These are phyloP conservation scores for Ziziphus jujuba DNA, from an alignment of 306 rosid genomes.

Conservation along the genomic window DNA sequence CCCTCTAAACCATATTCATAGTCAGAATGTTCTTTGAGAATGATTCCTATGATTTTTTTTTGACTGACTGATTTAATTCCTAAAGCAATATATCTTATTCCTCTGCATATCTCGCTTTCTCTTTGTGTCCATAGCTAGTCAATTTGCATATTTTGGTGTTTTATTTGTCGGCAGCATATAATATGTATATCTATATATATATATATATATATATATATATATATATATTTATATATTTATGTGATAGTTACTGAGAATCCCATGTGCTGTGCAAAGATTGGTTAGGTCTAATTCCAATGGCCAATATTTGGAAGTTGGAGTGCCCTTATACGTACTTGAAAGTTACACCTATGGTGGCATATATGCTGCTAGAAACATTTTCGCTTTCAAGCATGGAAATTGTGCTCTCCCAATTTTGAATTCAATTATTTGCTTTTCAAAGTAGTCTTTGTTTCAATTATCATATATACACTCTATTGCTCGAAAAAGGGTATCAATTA, in stretches of 20 bases:
- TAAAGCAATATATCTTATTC: background rate
- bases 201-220: too few species aligned
- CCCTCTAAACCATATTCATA: slow-evolving; percentile 2
- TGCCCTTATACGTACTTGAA: slow-evolving; percentile 11
- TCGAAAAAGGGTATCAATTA: too few species aligned
- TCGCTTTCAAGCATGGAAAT: slow-evolving; percentile 39
- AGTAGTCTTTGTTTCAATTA: too few species aligned
- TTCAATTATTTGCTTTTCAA: slow-evolving; percentile 14
- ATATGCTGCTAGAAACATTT: slow-evolving; percentile 18
- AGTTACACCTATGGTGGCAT: slow-evolving; percentile 33
- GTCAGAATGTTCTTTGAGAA: slow-evolving; percentile 22
- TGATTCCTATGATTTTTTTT: background rate
- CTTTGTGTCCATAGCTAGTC: background rate
- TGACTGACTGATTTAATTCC: background rate
- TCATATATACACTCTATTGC: too few species aligned
- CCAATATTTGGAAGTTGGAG: slow-evolving; percentile 20
- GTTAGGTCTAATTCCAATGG: slow-evolving; percentile 49
- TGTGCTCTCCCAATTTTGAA: slow-evolving; percentile 27
- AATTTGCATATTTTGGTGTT: slow-evolving; percentile 9
- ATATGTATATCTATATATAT: too few species aligned
- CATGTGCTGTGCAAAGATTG: slow-evolving; percentile 25
- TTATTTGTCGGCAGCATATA: slow-evolving; percentile 31
- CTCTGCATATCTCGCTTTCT: background rate
- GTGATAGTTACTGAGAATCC: slow-evolving; percentile 14
- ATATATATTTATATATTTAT: too few species aligned